Evolutionary conservation across 176 grass and related monocot genomes (phyloP).

Genomic region (Avena insularis): DNA sequence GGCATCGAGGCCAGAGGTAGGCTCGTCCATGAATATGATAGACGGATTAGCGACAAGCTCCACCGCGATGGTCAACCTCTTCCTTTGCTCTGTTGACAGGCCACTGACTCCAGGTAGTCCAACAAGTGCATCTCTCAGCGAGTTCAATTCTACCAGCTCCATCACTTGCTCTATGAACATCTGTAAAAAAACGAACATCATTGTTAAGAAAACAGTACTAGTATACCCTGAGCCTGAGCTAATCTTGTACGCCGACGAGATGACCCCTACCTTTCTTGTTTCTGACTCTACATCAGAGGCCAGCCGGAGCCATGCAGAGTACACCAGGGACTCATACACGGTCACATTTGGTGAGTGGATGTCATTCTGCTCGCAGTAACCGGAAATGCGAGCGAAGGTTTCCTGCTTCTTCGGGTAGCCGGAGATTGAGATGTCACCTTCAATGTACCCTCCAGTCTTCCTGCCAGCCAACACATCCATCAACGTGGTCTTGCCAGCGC

Average conservation of each 20-base stretch:
- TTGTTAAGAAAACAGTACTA: not conserved
- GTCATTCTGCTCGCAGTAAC: constrained; percentile 76
- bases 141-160: constrained; percentile 69
- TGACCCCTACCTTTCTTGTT: constrained; percentile 58
- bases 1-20: constrained; percentile 73
- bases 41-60: constrained; percentile 74
- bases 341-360: constrained; percentile 75
- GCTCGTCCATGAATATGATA: constrained; percentile 84
- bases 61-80: constrained; percentile 68
- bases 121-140: constrained; percentile 61
- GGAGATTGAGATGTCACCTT: constrained; percentile 66
- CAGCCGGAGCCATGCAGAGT: constrained; percentile 64
- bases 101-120: constrained; percentile 67
- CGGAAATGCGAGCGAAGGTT: constrained; percentile 65
- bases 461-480: constrained; percentile 75
- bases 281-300: constrained; percentile 55
- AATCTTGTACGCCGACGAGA: no score
- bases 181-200: constrained; percentile 36
- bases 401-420: constrained; percentile 74
- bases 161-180: constrained; percentile 75
- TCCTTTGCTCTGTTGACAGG: constrained; percentile 65
- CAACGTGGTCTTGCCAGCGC: constrained; percentile 68
- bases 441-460: constrained; percentile 66
- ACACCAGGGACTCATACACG: constrained; percentile 60
- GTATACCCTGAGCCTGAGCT: not conserved